Evolutionary conservation across 108 stramenopile genomes (phyloP), one percentile per base, ranked within the genome.

Genomic region (Phaeodactylum tricornutum): DNA sequence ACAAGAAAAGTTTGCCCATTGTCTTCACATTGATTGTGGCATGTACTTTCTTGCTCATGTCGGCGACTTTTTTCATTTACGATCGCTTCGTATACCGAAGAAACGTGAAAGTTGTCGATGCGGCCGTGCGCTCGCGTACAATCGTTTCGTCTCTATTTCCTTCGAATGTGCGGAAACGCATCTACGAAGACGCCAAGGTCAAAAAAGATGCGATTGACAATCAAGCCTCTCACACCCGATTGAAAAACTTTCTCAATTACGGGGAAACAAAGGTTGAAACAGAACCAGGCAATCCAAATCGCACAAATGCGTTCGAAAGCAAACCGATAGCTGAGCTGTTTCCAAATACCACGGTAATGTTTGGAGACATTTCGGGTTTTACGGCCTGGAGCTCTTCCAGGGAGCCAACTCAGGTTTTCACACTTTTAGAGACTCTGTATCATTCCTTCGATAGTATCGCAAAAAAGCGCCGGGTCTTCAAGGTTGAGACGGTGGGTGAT

Each of bases 261-360:
- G n/a, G n/a, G n/a, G n/a, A n/a, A n/a, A n/a, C n/a, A n/a, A n/a
- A n/a, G n/a, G n/a, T n/a, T n/a, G n/a, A n/a, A n/a, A n/a, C n/a
- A 5, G 39, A 14, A 41, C 5, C 16, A 4, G 20, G 27, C 21
- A 23, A 46, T 9, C 8, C 24, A 7, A 20, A 24, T 20, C 21
- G 14, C 23, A 23, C 21, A 14, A 20, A 9, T n/a, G n/a, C 23
- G 4, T 33, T 38, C 14, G 37, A 33, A 8, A 37, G 22, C 35
- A 49, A 72, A 22, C 68, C 73, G 5, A 74, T 74, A 36, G 73
- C 73, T 1, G 73, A 74, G 33, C 43, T 74, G 15, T 74, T 74
- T 38, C 54, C 52, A 31, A 53, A 69, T 37, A 64, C 65, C 1
- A 65, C 67, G 2, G 64, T 74, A 25, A 70, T 74, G 69, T 77